These are phyloP conservation scores for Podaxis carcinomalis DNA, from an alignment of 768 basidiomycete genomes.

Conservation along the genomic window DNA sequence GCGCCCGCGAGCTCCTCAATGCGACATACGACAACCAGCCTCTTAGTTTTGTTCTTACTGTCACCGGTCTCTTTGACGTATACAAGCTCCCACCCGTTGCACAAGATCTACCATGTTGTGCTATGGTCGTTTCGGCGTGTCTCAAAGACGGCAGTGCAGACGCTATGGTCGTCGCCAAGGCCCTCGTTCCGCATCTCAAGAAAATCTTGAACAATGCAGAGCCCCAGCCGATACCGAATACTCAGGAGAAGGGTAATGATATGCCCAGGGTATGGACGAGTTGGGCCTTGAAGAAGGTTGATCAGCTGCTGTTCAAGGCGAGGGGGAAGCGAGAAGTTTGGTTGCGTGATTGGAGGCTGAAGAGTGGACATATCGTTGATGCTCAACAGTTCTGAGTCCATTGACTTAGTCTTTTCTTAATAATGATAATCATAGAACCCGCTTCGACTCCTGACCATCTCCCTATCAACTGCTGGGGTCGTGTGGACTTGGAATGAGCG, in stretches of 20 bases:
- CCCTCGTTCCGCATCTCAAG: conserved; percentile 35
- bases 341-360: conserved; percentile 3
- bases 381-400: background rate
- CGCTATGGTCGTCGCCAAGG: conserved; percentile 34
- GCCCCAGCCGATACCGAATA: conserved; percentile 8
- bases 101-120: conserved; percentile 51
- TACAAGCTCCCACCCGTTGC: conserved; percentile 52
- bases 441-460: background rate
- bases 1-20: conserved; percentile 55
- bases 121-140: conserved; percentile 56
- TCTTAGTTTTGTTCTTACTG: conserved; percentile 42
- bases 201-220: conserved; percentile 18
- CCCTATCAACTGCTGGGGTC: background rate
- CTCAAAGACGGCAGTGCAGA: conserved; percentile 39
- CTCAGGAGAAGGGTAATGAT: conserved; percentile 11
- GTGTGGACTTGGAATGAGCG: background rate
- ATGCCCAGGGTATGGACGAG: conserved; percentile 24
- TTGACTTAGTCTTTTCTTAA: background rate
- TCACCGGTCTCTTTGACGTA: conserved; percentile 48
- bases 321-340: background rate
- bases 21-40: conserved; percentile 45
- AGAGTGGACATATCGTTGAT: conserved; percentile 2
- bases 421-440: too few species aligned
- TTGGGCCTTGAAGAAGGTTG: conserved; percentile 26
- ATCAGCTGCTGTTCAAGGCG: conserved; percentile 17